Evolutionary conservation across 2,329 filamentous ascomycete species (phyloP).

Genomic region (Fusarium albidum): DNA sequence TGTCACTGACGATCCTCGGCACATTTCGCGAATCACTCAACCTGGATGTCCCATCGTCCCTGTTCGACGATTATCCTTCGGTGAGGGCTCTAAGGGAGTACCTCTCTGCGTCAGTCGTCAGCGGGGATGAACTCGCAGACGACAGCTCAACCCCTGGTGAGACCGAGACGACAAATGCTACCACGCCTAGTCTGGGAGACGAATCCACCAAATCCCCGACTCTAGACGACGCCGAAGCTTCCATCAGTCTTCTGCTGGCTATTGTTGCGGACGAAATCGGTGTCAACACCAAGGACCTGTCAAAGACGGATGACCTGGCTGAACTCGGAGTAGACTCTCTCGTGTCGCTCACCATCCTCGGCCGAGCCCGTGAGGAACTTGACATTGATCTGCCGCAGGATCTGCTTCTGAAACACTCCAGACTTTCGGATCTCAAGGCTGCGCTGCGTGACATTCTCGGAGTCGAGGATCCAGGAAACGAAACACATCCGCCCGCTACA

Average conservation of each 20-base stretch:
- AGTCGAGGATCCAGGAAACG: no score
- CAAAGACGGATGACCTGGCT: no score
- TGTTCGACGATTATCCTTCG: not conserved
- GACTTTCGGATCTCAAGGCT: no score
- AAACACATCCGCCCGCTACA: not conserved
- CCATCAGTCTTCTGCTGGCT: no score
- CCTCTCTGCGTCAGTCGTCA: not conserved
- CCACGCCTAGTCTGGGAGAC: not conserved
- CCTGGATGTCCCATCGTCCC: not conserved
- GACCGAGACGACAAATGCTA: not conserved
- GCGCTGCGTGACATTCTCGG: no score
- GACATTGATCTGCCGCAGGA: not conserved
- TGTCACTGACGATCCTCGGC: conserved; percentile 1
- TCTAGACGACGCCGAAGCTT: no score
- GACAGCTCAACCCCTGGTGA: not conserved
- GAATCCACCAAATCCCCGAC: not conserved
- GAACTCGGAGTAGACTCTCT: no score
- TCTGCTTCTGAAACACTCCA: not conserved
- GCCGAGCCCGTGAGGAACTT: not conserved
- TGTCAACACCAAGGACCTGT: no score
- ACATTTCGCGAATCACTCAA: not conserved
- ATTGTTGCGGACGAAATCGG: no score
- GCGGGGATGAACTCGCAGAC: not conserved
- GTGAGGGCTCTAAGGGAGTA: not conserved
- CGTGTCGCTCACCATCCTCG: no score